These are phyloP conservation scores for Saccharomycopsis babjevae DNA, from an alignment of 805 yeast species.

Conservation along the genomic window DNA sequence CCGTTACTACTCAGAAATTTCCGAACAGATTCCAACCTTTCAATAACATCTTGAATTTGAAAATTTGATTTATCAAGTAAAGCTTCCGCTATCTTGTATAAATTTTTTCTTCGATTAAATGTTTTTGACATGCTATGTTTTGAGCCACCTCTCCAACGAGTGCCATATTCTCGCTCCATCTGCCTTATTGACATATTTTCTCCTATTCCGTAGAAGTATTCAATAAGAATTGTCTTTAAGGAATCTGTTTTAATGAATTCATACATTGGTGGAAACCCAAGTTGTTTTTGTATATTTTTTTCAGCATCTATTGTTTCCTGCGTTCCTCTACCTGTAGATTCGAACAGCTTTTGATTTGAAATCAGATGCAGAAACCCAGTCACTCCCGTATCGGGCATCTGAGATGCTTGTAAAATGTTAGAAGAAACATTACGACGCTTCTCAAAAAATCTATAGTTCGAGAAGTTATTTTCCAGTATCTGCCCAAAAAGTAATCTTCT, in stretches of 20 bases:
- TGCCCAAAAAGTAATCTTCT: background rate
- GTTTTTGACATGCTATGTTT: conserved; percentile 25
- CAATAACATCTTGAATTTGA: background rate
- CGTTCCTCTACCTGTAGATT: background rate
- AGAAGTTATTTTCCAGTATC: too few species aligned
- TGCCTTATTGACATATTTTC: conserved; percentile 32
- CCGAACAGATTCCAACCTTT: background rate
- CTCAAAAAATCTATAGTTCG: too few species aligned
- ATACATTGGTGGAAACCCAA: conserved; percentile 5
- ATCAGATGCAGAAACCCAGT: too few species aligned
- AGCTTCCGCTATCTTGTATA: conserved; percentile 7
- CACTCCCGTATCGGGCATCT: too few species aligned
- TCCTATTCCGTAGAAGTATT: conserved; percentile 31
- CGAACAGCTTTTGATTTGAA: too few species aligned
- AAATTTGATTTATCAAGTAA: background rate
- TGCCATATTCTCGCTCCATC: conserved; percentile 32
- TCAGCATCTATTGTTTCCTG: background rate
- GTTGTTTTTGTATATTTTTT: background rate
- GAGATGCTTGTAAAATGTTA: too few species aligned
- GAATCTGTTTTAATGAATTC: background rate
- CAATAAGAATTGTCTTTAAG: conserved; percentile 21
- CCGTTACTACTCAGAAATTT: background rate
- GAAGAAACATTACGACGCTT: too few species aligned
- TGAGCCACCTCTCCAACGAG: conserved; percentile 31
- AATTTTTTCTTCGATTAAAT: conserved; percentile 26